Conservation (phyloP, 2,329 filamentous ascomycete species). For the Lanzia echinophila region DNA sequence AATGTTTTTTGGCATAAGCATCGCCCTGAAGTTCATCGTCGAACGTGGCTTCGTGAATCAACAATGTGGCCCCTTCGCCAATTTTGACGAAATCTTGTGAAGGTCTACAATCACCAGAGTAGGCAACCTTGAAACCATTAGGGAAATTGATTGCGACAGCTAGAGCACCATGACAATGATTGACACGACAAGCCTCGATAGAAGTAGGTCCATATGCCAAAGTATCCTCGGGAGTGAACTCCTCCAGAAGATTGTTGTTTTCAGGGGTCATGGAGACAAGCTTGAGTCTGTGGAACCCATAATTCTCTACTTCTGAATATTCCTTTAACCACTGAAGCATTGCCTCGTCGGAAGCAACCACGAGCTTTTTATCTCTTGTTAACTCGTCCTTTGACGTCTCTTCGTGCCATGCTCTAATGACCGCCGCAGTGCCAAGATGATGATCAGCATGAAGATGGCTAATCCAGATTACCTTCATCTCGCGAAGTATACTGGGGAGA, state of each 20-base stretch:
- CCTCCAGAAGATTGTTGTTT: conserved; percentile 21
- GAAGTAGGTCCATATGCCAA: conserved; percentile 54
- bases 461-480: conserved; percentile 82
- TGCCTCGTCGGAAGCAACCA: conserved; percentile 60
- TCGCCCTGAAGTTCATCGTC: conserved; percentile 76
- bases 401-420: conserved; percentile 76
- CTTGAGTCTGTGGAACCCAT: conserved; percentile 52
- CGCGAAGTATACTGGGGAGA: conserved; percentile 63
- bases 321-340: conserved; percentile 77
- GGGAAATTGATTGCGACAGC: conserved; percentile 74
- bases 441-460: conserved; percentile 96
- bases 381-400: conserved; percentile 39
- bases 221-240: conserved; percentile 36
- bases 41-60: conserved; percentile 95
- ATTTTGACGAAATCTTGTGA: conserved; percentile 61
- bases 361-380: conserved; percentile 40
- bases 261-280: conserved; percentile 17
- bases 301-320: conserved; percentile 71
- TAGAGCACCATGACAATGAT: conserved; percentile 73
- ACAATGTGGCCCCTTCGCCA: conserved; percentile 68
- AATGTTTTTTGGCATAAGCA: conserved; percentile 83
- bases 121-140: conserved; percentile 77
- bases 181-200: conserved; percentile 61
- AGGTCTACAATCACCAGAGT: conserved; percentile 90
- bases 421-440: conserved; percentile 73